phyloP scores from a whole-genome alignment of 208 protist species.

The Sergeia podlipaevii region DNA sequence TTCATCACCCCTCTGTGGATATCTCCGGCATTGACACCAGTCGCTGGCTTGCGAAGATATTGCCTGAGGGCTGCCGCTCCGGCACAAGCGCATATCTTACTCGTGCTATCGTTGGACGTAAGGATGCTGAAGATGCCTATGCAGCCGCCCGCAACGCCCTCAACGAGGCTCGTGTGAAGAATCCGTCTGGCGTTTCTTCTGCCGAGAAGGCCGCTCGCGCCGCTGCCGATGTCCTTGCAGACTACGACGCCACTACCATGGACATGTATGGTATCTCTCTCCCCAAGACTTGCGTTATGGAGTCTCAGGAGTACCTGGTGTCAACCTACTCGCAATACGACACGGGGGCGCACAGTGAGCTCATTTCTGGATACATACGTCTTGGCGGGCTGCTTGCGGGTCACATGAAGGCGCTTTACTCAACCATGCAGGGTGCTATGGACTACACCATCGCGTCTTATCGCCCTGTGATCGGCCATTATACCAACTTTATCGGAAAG shows the following conservation, averaged over 20 bases:
- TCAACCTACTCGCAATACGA: neutral
- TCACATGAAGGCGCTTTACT: constrained; percentile 15
- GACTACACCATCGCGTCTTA: constrained; percentile 23
- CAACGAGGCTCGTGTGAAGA: constrained; percentile 41
- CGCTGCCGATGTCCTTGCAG: constrained; percentile 11
- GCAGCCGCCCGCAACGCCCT: constrained; percentile 27
- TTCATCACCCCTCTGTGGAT: neutral
- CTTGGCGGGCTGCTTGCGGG: constrained; percentile 20
- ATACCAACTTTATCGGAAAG: constrained; percentile 4
- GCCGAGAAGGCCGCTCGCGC: constrained; percentile 16
- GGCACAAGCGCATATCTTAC: too few relatives aligned
- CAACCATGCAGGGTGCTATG: constrained; percentile 18
- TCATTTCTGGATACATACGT: constrained; percentile 11
- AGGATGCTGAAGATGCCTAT: too few relatives aligned
- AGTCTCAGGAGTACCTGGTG: constrained; percentile 18
- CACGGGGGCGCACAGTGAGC: constrained; percentile 7
- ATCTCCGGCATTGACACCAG: constrained; percentile 14
- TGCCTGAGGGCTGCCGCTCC: constrained; percentile 26
- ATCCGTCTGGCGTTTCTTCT: constrained; percentile 5
- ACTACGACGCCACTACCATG: constrained; percentile 21
- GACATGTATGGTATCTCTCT: constrained; percentile 26
- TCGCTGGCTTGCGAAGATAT: constrained; percentile 14
- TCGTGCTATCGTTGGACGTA: too few relatives aligned
- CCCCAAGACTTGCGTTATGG: constrained; percentile 39
- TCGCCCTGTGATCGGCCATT: too few relatives aligned